Conservation (phyloP, 2,329 filamentous ascomycete species). For the Thermochaetoides dissita region DNA sequence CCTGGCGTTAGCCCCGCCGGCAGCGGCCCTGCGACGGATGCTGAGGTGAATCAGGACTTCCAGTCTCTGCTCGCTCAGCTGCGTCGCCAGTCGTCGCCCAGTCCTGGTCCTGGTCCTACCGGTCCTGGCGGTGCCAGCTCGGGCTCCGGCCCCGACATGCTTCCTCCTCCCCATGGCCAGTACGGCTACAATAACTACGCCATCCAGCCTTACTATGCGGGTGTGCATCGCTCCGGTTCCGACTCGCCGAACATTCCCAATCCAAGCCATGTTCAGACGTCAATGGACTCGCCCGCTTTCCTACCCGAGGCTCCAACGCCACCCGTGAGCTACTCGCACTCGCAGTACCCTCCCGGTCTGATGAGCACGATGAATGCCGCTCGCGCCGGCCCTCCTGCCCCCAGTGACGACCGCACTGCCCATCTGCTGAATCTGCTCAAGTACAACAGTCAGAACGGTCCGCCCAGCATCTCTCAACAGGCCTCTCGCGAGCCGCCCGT, state of each 20-base stretch:
- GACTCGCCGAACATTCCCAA: conserved; percentile 14
- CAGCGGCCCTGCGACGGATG: conserved; percentile 10
- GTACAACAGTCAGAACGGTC: conserved; percentile 31
- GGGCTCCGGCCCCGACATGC: conserved; percentile 8
- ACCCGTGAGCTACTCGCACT: conserved; percentile 26
- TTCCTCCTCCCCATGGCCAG: conserved; percentile 13
- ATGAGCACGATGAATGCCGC: conserved; percentile 38
- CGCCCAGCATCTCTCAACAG: conserved; percentile 8
- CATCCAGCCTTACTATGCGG: conserved; percentile 15
- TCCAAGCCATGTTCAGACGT: conserved; percentile 8
- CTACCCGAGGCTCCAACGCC: conserved; percentile 32
- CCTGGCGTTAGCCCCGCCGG: conserved; percentile 10
- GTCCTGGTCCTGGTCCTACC: conserved; percentile 12
- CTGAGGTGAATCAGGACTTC: conserved; percentile 22
- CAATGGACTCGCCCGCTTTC: conserved; percentile 19
- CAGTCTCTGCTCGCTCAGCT: conserved; percentile 30
- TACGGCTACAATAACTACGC: conserved; percentile 15
- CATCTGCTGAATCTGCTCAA: conserved; percentile 49
- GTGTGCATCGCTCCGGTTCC: conserved; percentile 9
- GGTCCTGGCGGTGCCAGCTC: neutral
- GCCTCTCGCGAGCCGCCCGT: conserved; percentile 16
- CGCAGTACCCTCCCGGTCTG: conserved; percentile 25
- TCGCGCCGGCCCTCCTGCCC: conserved; percentile 18
- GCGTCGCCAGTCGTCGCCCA: conserved; percentile 20
- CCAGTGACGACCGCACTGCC: conserved; percentile 32